Conservation (phyloP, 2,329 filamentous ascomycete species). For the Diaporthe eres region DNA sequence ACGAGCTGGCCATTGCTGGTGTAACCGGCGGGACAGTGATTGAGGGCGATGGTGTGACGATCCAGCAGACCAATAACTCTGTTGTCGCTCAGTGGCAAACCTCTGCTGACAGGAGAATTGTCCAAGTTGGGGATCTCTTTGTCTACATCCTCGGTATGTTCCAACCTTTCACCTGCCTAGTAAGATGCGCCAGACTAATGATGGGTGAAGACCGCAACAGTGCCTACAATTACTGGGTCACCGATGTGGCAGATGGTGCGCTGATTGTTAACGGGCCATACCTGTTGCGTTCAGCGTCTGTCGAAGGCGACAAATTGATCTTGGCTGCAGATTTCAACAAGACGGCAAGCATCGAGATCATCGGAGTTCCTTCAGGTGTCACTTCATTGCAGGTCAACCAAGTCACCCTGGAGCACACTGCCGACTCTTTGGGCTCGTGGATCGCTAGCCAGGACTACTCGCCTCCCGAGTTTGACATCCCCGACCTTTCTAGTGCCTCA, state of each 20-base stretch:
- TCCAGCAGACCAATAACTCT: constrained; percentile 40
- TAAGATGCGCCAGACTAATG: background rate
- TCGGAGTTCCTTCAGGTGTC: constrained; percentile 69
- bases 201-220: constrained; percentile 59
- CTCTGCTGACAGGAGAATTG: constrained; percentile 47
- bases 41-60: constrained; percentile 46
- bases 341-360: constrained; percentile 77
- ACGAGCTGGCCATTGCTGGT: constrained; percentile 69
- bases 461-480: constrained; percentile 66
- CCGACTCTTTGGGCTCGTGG: constrained; percentile 65
- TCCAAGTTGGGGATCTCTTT: constrained; percentile 56
- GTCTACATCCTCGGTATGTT: constrained; percentile 62
- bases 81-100: constrained; percentile 53
- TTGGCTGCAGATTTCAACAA: constrained; percentile 80
- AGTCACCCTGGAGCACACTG: constrained; percentile 52
- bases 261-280: constrained; percentile 75
- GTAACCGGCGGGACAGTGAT: constrained; percentile 18
- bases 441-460: constrained; percentile 61
- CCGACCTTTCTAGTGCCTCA: constrained; percentile 68
- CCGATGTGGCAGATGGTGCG: constrained; percentile 59
- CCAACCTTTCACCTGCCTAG: background rate
- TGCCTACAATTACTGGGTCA: constrained; percentile 79
- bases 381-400: constrained; percentile 61
- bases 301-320: constrained; percentile 69
- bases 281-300: constrained; percentile 71